Conservation (phyloP, 345 rosid genomes). For the Murraya paniculata region DNA sequence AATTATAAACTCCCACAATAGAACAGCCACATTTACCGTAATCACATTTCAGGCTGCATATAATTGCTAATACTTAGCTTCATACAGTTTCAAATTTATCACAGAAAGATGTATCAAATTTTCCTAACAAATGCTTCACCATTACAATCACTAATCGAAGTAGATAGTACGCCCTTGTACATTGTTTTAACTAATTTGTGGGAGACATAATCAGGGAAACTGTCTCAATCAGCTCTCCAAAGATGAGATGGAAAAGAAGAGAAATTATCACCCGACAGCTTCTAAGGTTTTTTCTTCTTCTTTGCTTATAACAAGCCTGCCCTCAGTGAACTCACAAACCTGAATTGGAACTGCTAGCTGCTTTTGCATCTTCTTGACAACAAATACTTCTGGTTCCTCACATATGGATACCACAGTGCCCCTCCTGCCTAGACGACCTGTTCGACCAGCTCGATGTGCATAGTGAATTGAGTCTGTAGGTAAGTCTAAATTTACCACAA, state of each 20-base stretch:
- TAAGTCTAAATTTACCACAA: constrained; percentile 81
- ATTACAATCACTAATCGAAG: not conserved
- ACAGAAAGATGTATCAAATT: not conserved
- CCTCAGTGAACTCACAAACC: constrained; percentile 81
- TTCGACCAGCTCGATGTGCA: constrained; percentile 90
- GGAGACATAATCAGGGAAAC: not conserved
- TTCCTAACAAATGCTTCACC: not conserved
- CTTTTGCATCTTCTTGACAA: constrained; percentile 83
- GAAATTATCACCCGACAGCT: constrained; percentile 9
- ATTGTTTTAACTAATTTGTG: not conserved
- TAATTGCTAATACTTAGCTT: not conserved
- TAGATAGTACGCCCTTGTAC: not conserved
- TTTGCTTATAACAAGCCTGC: constrained; percentile 56
- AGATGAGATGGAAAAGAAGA: not conserved
- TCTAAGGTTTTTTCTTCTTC: constrained; percentile 42
- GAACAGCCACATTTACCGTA: not conserved
- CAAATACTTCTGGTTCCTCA: constrained; percentile 80
- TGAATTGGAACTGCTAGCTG: constrained; percentile 67
- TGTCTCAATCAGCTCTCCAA: not conserved
- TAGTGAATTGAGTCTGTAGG: constrained; percentile 80
- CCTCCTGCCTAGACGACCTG: constrained; percentile 85
- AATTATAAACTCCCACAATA: not conserved
- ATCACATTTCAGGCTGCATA: not conserved
- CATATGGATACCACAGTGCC: constrained; percentile 82
- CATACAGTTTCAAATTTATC: not conserved